Conservation (phyloP, 345 rosid genomes). For the Euphorbia tirucalli region DNA sequence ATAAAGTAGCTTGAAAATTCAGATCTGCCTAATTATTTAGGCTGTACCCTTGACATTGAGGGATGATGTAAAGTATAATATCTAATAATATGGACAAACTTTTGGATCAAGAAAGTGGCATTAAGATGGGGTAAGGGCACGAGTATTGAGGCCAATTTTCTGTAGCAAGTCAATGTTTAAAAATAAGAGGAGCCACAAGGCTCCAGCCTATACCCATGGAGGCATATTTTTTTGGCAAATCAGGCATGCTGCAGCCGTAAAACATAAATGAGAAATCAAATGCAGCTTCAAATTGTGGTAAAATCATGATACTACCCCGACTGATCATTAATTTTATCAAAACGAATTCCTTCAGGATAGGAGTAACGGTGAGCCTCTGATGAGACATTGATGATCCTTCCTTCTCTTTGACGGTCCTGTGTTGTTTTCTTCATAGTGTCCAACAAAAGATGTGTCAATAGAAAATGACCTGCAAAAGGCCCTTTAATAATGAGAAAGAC, state of each 20-base stretch:
- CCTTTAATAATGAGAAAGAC: neutral
- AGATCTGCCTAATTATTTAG: neutral
- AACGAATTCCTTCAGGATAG: slow-evolving; percentile 43
- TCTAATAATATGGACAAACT: neutral
- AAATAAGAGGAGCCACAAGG: neutral
- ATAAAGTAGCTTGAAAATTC: neutral
- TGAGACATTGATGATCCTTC: slow-evolving; percentile 47
- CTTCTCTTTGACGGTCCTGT: slow-evolving; percentile 32
- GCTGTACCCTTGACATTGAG: neutral
- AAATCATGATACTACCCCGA: neutral
- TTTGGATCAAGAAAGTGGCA: neutral
- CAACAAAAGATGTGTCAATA: slow-evolving; percentile 42
- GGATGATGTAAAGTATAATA: neutral
- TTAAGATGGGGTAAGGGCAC: neutral
- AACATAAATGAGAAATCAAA: neutral
- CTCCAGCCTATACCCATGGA: neutral
- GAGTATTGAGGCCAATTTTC: neutral
- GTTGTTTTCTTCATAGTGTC: slow-evolving; percentile 49
- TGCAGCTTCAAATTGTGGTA: neutral
- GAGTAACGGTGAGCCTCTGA: slow-evolving; percentile 38
- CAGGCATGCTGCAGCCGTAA: neutral
- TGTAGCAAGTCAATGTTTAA: neutral
- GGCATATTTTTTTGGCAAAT: neutral
- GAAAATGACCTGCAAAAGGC: slow-evolving; percentile 49
- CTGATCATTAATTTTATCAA: slow-evolving; percentile 42